These are phyloP conservation scores for Crithidia thermophila DNA, from an alignment of 208 protist species.

Conservation along the genomic window DNA sequence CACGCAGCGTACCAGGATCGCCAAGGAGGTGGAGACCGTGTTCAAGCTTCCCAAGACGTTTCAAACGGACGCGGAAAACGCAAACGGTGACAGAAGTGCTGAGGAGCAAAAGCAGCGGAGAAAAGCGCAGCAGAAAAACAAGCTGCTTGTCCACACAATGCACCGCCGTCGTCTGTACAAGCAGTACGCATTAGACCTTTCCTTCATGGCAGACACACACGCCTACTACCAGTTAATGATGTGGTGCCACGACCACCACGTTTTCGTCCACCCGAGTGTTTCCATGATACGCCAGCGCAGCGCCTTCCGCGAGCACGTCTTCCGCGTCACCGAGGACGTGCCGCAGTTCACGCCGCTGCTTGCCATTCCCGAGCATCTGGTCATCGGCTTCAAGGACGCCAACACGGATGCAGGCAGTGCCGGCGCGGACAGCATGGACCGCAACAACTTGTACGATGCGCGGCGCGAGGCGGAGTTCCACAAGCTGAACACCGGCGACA, in stretches of 20 bases:
- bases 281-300: conserved; percentile 38
- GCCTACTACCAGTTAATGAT: conserved; percentile 85
- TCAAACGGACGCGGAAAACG: background rate
- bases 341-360: conserved; percentile 68
- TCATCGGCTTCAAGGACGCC: conserved; percentile 78
- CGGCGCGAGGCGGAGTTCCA: conserved; percentile 76
- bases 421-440: conserved; percentile 23
- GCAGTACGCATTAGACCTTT: conserved; percentile 58
- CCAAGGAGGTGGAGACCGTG: background rate
- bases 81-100: background rate
- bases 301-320: conserved; percentile 78
- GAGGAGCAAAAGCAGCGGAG: background rate
- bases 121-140: background rate
- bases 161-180: conserved; percentile 69
- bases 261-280: conserved; percentile 82
- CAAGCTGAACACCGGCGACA: conserved; percentile 56
- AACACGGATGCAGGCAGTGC: conserved; percentile 20
- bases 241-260: conserved; percentile 83
- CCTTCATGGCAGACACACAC: conserved; percentile 68
- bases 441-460: conserved; percentile 72
- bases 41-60: background rate
- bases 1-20: no score
- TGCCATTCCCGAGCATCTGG: conserved; percentile 75
- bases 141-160: conserved; percentile 37
- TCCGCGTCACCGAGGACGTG: conserved; percentile 63